phyloP scores from a whole-genome alignment of 768 basidiomycete genomes.

The Rhizopogon roseolus region DNA sequence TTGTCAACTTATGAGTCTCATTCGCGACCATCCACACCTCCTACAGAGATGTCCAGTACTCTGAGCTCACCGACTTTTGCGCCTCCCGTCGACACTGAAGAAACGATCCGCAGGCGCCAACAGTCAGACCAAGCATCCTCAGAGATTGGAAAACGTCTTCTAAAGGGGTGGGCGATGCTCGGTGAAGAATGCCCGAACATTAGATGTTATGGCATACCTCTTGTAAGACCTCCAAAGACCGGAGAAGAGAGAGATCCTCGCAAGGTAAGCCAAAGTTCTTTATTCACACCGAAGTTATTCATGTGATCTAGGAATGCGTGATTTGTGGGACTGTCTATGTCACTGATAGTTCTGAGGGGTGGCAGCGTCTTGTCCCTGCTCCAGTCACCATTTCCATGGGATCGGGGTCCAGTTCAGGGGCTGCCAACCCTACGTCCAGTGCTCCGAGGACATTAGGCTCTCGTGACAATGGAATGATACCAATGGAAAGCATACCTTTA shows the following conservation, averaged over 20 bases:
- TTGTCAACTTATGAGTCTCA: constrained; percentile 38
- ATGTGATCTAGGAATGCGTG: constrained; percentile 64
- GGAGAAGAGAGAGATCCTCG: constrained; percentile 57
- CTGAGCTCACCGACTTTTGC: constrained; percentile 61
- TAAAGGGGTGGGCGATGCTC: constrained; percentile 89
- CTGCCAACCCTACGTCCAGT: neutral
- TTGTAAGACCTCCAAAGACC: constrained; percentile 70
- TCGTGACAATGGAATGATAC: constrained; percentile 8
- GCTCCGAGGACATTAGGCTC: neutral
- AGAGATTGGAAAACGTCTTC: constrained; percentile 71
- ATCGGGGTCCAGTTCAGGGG: neutral
- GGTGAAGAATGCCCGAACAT: constrained; percentile 75
- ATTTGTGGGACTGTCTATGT: constrained; percentile 63
- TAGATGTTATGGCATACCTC: constrained; percentile 75
- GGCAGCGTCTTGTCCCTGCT: constrained; percentile 37
- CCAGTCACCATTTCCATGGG: constrained; percentile 2
- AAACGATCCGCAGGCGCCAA: constrained; percentile 61
- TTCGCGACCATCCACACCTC: constrained; percentile 71
- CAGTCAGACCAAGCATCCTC: constrained; percentile 79
- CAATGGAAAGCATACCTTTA: constrained; percentile 16
- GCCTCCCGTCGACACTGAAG: constrained; percentile 61
- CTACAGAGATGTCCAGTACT: constrained; percentile 65
- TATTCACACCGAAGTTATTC: constrained; percentile 2
- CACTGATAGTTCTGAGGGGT: constrained; percentile 49
- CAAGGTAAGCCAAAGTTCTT: constrained; percentile 42